phyloP scores from a whole-genome alignment of 1,284 basidiomycete species.

The Ustilago crameri region DNA sequence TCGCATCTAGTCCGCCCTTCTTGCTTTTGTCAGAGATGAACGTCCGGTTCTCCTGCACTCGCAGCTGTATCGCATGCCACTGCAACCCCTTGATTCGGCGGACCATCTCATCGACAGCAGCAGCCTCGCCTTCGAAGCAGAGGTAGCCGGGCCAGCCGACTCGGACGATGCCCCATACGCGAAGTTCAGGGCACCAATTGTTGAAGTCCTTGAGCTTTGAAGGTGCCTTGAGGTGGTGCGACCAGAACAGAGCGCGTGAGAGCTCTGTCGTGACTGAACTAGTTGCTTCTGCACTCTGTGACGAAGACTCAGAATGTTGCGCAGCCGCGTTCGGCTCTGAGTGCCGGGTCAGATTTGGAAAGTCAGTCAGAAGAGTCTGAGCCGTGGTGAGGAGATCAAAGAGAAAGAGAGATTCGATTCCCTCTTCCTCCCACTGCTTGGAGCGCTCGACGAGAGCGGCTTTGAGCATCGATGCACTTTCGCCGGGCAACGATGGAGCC shows the following conservation, averaged over 20 bases:
- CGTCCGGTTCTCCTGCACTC: slow-evolving; percentile 24
- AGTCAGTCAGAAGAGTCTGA: slow-evolving; percentile 24
- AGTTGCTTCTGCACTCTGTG: neutral
- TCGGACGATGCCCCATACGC: slow-evolving; percentile 49
- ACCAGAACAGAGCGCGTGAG: slow-evolving; percentile 46
- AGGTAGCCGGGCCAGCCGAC: slow-evolving; percentile 56
- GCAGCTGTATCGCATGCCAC: slow-evolving; percentile 51
- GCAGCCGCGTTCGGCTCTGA: neutral
- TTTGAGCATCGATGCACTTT: slow-evolving; percentile 6
- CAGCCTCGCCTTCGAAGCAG: slow-evolving; percentile 48
- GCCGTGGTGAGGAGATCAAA: slow-evolving; percentile 41
- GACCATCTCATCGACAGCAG: slow-evolving; percentile 51
- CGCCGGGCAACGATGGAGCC: slow-evolving; percentile 10
- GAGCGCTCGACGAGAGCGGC: slow-evolving; percentile 7
- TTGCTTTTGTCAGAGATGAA: slow-evolving; percentile 6
- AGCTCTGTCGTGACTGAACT: slow-evolving; percentile 1
- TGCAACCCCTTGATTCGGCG: slow-evolving; percentile 49
- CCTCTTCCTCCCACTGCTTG: slow-evolving; percentile 24
- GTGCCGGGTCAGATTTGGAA: neutral
- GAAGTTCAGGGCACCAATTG: slow-evolving; percentile 51
- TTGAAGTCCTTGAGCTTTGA: slow-evolving; percentile 54
- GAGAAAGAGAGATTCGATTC: slow-evolving; percentile 34
- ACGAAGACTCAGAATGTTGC: neutral
- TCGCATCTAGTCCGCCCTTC: neutral
- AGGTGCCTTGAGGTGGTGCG: slow-evolving; percentile 52